Base-by-base conservation (phyloP, 495 filamentous ascomycete species). In the Trichoderma asperelloides region DNA sequence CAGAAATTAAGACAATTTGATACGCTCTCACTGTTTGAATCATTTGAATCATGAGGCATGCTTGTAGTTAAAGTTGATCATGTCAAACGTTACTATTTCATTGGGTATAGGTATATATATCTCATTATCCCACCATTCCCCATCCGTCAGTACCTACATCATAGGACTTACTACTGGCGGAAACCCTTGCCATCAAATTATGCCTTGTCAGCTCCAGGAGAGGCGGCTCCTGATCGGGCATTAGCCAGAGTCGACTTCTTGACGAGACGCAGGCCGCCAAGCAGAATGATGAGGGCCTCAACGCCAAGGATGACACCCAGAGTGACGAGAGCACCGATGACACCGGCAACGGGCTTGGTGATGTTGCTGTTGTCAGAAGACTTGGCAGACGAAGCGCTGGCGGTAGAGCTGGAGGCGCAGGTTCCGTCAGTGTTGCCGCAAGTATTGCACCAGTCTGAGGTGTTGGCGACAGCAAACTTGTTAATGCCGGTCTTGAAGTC, bases 391-490 rank as follows among this genome's bases (percentile, higher is more conserved):
- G 70, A 60, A 28, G 49, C 28, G n/a, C n/a, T 69, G 3, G 72
- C 47, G 23, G 71, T 66, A 0, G 70, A 62, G 23, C 77, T 76
- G 4, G 76, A 78, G 12, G 83, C 78, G 72, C 91, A 96, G 43
- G 85, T 79, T 1, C 84, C 79, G 2, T 83, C 85, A 0, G 77
- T 78, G 60, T 88, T 85, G n/a, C 85, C 84, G 71, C 92, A 96
- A 49, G 77, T 74, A 0, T 70, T 64, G 73, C 92, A 96, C 92
- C 92, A 96, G 27, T 86, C 78, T 41, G 80, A 71, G 13, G 82
- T 83, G 23, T 82, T 81, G 0, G 76, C 76, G 63, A 94, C 73
- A 2, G 89, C 79, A 71, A 92, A 84, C 45, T 82, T 80, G 65
- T 78, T 73, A 78, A 95, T 84, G 68, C 83, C 78, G 0, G 70